These are phyloP conservation scores for Liriodendron chinense DNA, from an alignment of 164 flowering plant species.

Conservation along the genomic window DNA sequence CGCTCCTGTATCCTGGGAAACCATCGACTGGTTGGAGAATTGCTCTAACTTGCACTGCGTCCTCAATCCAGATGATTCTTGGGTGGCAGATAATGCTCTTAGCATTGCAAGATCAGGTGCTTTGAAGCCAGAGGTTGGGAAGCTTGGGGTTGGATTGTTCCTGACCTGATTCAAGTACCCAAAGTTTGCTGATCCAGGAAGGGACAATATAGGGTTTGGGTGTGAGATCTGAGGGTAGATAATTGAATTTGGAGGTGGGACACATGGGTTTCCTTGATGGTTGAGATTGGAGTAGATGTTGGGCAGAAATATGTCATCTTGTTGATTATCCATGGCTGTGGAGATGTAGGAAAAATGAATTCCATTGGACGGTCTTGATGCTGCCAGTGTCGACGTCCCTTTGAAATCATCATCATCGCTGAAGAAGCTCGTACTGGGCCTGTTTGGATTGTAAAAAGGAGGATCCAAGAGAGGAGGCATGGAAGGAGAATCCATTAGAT, in stretches of 20 bases:
- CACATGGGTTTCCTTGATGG: conserved; percentile 5
- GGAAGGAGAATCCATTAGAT: conserved; percentile 32
- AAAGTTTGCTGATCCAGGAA: conserved; percentile 14
- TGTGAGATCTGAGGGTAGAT: conserved; percentile 22
- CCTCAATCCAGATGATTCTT: conserved; percentile 9
- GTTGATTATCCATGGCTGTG: conserved; percentile 10
- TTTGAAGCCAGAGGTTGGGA: conserved; percentile 10
- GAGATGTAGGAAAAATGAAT: conserved; percentile 14
- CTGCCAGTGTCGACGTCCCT: background rate
- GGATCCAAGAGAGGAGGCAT: conserved; percentile 55
- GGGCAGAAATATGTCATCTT: conserved; percentile 17
- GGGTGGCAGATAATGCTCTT: conserved; percentile 16
- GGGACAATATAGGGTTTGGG: conserved; percentile 17
- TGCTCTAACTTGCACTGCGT: conserved; percentile 39
- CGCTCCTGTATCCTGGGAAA: conserved; percentile 48
- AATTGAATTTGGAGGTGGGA: conserved; percentile 10
- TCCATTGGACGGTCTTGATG: conserved; percentile 19
- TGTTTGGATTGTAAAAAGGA: conserved; percentile 12
- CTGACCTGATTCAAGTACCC: conserved; percentile 22
- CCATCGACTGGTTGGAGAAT: conserved; percentile 43
- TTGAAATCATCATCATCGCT: conserved; percentile 17
- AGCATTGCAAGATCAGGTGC: conserved; percentile 19
- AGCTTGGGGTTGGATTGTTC: conserved; percentile 18
- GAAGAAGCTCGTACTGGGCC: conserved; percentile 10
- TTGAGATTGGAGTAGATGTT: conserved; percentile 7